Conservation (phyloP, 1,139 yeast genomes). For the Kodamaea fungicola region DNA sequence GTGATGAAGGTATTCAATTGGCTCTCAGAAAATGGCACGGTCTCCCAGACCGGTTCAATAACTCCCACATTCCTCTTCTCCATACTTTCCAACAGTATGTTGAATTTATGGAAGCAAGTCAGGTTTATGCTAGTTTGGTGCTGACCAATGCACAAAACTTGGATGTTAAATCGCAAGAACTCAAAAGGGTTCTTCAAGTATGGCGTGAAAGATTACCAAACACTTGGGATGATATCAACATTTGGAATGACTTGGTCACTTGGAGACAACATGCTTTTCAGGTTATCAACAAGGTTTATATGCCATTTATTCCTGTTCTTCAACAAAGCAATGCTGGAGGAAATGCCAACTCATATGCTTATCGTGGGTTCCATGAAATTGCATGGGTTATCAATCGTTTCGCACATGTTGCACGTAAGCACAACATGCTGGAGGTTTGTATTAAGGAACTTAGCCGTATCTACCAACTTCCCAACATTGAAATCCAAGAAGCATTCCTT, state of each 20-base stretch:
- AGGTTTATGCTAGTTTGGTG: conserved; percentile 83
- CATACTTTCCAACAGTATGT: conserved; percentile 97
- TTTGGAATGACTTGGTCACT: conserved; percentile 96
- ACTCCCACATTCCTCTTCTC: conserved; percentile 84
- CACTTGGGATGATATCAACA: conserved; percentile 93
- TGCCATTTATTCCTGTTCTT: conserved; percentile 86
- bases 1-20: conserved; percentile 95
- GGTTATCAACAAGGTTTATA: conserved; percentile 90
- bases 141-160: conserved; percentile 90
- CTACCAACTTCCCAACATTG: conserved; percentile 94
- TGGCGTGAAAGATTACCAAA: conserved; percentile 98
- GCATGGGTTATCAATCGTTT: conserved; percentile 98
- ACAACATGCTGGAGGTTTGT: conserved; percentile 95
- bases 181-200: conserved; percentile 90
- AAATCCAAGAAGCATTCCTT: conserved; percentile 95
- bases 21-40: conserved; percentile 94
- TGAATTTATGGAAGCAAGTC: conserved; percentile 96
- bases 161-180: conserved; percentile 89
- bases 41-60: conserved; percentile 72
- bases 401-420: conserved; percentile 97
- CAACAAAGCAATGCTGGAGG: conserved; percentile 72
- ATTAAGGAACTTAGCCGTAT: conserved; percentile 89
- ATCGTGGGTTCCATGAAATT: conserved; percentile 96
- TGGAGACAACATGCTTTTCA: conserved; percentile 99
- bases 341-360: conserved; percentile 87